phyloP scores from a whole-genome alignment of 2,329 filamentous ascomycete species.

The Cordyceps tenuipes region DNA sequence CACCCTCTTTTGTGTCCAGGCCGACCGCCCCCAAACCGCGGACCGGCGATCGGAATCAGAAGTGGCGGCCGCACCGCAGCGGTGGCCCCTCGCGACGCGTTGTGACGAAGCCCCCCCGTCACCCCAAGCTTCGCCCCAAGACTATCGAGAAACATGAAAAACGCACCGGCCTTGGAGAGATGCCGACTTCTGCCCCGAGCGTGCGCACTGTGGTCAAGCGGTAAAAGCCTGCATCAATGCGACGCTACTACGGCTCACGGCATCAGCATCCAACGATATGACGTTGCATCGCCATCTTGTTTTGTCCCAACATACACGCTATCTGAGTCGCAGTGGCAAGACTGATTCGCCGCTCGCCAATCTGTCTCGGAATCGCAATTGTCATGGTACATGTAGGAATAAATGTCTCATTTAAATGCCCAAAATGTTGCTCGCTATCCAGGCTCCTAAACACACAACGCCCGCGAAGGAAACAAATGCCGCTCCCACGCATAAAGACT shows the following conservation, averaged over 20 bases:
- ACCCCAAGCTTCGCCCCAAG: background rate
- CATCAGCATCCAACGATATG: background rate
- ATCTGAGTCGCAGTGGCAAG: background rate
- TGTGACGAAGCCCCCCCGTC: background rate
- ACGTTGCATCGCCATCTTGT: background rate
- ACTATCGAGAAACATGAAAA: background rate
- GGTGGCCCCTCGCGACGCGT: background rate
- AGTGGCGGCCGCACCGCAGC: background rate
- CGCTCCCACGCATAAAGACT: background rate
- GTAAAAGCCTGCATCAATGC: background rate
- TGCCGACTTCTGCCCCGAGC: background rate
- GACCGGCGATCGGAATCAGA: background rate
- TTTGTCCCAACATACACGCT: background rate
- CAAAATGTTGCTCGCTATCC: conserved; percentile 2
- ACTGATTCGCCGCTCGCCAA: background rate
- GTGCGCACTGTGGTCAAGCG: background rate
- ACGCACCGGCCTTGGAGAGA: background rate
- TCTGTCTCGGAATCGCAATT: background rate
- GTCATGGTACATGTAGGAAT: background rate
- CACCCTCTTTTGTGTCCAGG: background rate
- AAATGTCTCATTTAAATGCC: conserved; percentile 7
- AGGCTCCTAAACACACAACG: background rate
- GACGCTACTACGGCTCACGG: conserved; percentile 5
- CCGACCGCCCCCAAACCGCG: background rate
- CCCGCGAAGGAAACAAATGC: background rate